Conservation (phyloP, 805 yeast genomes). For the Saccharomycopsis selenospora region DNA sequence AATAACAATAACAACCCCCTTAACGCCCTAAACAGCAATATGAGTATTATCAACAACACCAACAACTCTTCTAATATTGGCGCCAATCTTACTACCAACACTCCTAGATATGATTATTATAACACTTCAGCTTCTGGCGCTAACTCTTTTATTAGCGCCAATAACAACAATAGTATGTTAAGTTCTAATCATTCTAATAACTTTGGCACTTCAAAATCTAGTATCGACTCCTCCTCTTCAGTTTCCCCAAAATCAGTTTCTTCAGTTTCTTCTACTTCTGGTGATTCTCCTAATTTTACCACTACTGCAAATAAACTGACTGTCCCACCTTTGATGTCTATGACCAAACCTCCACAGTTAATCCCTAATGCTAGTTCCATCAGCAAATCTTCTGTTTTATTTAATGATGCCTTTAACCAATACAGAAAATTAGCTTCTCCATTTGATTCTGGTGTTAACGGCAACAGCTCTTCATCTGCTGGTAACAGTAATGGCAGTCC, state of each 20-base stretch:
- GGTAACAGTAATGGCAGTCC: background rate
- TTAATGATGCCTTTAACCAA: background rate
- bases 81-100: background rate
- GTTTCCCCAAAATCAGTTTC: constrained; percentile 10
- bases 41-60: background rate
- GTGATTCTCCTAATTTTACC: constrained; percentile 9
- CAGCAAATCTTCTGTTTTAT: background rate
- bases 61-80: background rate
- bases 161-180: constrained; percentile 4
- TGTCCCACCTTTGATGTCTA: constrained; percentile 12
- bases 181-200: no score
- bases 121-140: constrained; percentile 1
- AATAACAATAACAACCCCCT: constrained; percentile 2
- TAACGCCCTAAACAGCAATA: background rate
- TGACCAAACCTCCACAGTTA: background rate
- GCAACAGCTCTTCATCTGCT: background rate
- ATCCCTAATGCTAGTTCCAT: background rate
- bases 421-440: constrained; percentile 9
- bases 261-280: constrained; percentile 20
- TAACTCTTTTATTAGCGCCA: constrained; percentile 5
- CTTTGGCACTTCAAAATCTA: constrained; percentile 9
- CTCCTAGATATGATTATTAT: constrained; percentile 3
- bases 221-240: constrained; percentile 10
- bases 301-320: background rate
- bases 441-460: background rate